These are phyloP conservation scores for Musa acuminata DNA, from an alignment of 176 grass and related monocot genomes.

Conservation along the genomic window DNA sequence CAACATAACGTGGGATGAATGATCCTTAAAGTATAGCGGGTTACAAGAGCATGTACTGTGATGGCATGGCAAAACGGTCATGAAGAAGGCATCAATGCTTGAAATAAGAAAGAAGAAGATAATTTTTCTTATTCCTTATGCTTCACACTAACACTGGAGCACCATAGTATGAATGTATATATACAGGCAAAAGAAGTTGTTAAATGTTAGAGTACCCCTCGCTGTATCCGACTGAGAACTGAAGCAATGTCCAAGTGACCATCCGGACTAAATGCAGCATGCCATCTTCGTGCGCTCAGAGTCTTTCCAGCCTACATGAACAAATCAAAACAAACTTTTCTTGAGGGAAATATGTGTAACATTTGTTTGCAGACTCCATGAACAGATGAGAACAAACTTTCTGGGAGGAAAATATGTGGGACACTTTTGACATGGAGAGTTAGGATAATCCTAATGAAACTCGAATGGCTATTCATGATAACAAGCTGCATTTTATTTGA, in stretches of 20 bases:
- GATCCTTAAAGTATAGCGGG: no score
- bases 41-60: no score
- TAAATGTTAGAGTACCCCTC: constrained; percentile 49
- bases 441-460: not conserved
- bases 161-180: constrained; percentile 5
- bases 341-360: constrained; percentile 1
- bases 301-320: constrained; percentile 86
- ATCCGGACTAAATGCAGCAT: constrained; percentile 76
- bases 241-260: constrained; percentile 89
- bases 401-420: not conserved
- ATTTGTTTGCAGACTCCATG: constrained; percentile 1
- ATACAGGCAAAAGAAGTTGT: not conserved
- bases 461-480: not conserved
- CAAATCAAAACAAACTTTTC: constrained; percentile 19
- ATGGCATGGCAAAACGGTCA: no score
- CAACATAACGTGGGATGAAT: no score
- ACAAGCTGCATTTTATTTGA: not conserved
- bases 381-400: not conserved
- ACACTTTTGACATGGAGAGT: not conserved
- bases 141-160: not conserved
- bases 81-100: not conserved
- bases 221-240: constrained; percentile 81
- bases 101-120: not conserved
- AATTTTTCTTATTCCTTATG: not conserved
- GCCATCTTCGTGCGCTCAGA: constrained; percentile 82